A percentile compares a stretch with the other conserved stretches of the same genome.
Conservation (phyloP, 2,329 filamentous ascomycete species). For the Xylaria multiplex region DNA sequence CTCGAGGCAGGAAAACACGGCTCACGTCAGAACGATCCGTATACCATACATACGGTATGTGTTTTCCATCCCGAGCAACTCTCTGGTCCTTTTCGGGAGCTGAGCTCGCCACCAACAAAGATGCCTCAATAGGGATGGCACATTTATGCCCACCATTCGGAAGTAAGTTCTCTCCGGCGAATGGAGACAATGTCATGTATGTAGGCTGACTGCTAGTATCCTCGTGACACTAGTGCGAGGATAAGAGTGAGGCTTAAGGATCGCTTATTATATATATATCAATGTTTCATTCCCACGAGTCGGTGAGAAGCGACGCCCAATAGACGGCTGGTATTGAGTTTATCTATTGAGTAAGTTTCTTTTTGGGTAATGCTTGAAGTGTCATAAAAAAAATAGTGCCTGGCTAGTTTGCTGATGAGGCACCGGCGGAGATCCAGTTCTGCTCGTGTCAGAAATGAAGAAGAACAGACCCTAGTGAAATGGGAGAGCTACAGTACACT, state of each 20-base stretch:
- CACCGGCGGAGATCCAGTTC: neutral
- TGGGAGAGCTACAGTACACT: neutral
- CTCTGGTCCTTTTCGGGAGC: neutral
- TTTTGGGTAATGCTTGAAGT: neutral
- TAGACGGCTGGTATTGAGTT: slow-evolving; percentile 1
- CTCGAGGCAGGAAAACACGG: slow-evolving; percentile 20
- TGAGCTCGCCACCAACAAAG: slow-evolving; percentile 5
- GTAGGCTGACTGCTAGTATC: slow-evolving; percentile 10
- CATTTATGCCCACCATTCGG: slow-evolving; percentile 4
- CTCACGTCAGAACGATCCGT: slow-evolving; percentile 28
- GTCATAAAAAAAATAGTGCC: neutral
- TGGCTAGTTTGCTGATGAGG: neutral
- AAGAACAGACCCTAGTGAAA: neutral
- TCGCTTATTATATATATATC: slow-evolving; percentile 8
- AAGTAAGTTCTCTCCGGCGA: slow-evolving; percentile 4
- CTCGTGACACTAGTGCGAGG: slow-evolving; percentile 22
- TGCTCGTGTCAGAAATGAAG: slow-evolving; percentile 10
- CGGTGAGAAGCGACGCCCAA: slow-evolving; percentile 16
- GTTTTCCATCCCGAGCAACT: slow-evolving; percentile 18
- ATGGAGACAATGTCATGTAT: slow-evolving; percentile 7
- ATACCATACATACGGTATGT: slow-evolving; percentile 19
- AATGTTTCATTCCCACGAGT: slow-evolving; percentile 3
- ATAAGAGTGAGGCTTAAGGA: slow-evolving; percentile 25
- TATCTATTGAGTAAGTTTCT: slow-evolving; percentile 6
- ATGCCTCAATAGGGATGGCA: slow-evolving; percentile 14